Evolutionary conservation across 306 rosid genomes (phyloP), one percentile per base, ranked within the genome.

Genomic region (Lathyrus aphaca): DNA sequence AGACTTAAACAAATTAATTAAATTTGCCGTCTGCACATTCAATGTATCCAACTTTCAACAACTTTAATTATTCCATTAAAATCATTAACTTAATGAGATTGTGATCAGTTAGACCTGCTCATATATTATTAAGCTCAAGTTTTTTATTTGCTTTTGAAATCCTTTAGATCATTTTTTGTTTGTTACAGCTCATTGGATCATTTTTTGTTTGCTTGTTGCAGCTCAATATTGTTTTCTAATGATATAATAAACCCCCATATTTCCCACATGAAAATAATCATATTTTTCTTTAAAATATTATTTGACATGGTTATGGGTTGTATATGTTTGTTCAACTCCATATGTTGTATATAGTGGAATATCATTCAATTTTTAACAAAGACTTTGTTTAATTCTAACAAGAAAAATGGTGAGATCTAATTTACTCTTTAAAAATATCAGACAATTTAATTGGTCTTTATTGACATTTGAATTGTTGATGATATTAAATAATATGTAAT

Each of bases 21-120:
- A 66, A 7, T 7, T 35, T 35, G 39, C 44, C 58, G 17, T 64
- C 62, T 30, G 68, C 74, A 79, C 71, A 64, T 87, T 69, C 86
- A 79, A 48, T 83, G 86, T 49, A 81, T 72, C 74, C 7, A 32
- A 14, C 76, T 6, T 54, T 15, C 61, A 72, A 44, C 69, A 71
- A 49, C 67, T 19, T 71, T 65, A 69, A 66, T 13, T 69, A 83
- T 59, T 81, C 63, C 65, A 51, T 58, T 57, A 32, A 66, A 66
- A 53, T 61, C 67, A 63, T 62, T 57, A 71, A 39, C 73, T 50
- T 40, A 48, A 68, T 75, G 42, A 55, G 66, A 50, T 15, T 56
- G 62, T 71, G 69, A 82, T 74, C 64, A 40, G 86, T 77, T 80
- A 81, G 81, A 82, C 83, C 87, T 38, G 73, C 85, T 68, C 78